Evolutionary conservation across 2,329 filamentous ascomycete species (phyloP), one percentile per base, ranked within the genome.

Genomic region (Corinectria fuckeliana): DNA sequence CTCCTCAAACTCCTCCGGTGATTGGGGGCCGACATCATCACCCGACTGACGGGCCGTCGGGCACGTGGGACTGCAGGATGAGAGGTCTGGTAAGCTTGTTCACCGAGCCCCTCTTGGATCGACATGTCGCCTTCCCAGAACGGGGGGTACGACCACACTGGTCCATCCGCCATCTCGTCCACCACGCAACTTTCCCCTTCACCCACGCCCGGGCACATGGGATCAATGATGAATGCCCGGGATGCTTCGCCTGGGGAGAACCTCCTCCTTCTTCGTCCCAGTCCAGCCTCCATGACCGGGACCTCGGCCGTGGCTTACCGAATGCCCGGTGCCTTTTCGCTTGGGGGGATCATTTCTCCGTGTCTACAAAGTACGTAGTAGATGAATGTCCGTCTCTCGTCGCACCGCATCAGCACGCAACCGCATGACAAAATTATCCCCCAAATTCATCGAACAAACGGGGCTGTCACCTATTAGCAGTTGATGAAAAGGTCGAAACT

Each of bases 61-160:
- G 63, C 63, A 68, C 65, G 65, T 68, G 65, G 65, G 60, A 67
- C 44, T 34, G 25, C 50, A 44, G 39, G 18, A n/a, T 21, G 45
- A 21, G n/a, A n/a, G n/a, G 16, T 18, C 25, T 28, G n/a, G n/a
- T n/a, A n/a, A n/a, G n/a, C 23, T 18, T 16, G 14, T 53, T 58
- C 54, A 61, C 62, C 64, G 45, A 63, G 56, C 55, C 64, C 63
- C 58, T 58, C 50, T 47, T 8, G 47, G 66, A 69, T 69, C 66
- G 62, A 30, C 66, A 57, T 50, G 18, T 25, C 20, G 32, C 13
- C 54, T 60, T 50, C 58, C 58, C 52, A 66, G 45, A 58, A 36
- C 32, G 32, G 38, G 32, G 38, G 30, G 58, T 48, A 51, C 47
- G 52, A 61, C 55, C 36, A 63, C 55, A n/a, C n/a, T n/a, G n/a